Evolutionary conservation across 1,284 basidiomycete genomes (phyloP), one percentile per base, ranked within the genome.

Genomic region (Peniophora sp.): DNA sequence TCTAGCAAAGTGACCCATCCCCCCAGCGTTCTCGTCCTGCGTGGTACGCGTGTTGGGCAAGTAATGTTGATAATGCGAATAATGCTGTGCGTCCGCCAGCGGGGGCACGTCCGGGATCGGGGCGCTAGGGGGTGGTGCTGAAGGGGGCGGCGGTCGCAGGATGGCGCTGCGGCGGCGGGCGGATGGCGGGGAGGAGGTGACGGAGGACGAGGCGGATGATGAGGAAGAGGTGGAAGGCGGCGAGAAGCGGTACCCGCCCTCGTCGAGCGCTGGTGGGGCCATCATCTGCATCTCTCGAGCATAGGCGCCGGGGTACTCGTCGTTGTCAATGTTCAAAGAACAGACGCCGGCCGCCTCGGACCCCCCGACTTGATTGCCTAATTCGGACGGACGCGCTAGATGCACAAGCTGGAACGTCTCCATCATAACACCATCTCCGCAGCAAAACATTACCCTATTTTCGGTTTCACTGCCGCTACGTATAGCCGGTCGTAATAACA

Each of bases 111-210:
- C 80, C 44, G 85, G 85, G 54, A 88, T 86, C 50, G 85, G 86
- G 56, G 79, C 75, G 59, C 70, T 79, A n/a, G 85, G 85, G 34
- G 85, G 85, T n/a, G 85, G 85, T 2, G 69, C 81, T 35, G 81
- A 75, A 12, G 85, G 83, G 47, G 80, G 76, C 27, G 71, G 69
- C 59, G 78, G 73, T n/a, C 78, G 76, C 47, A 77, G 80, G 47
- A 80, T 78, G 22, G 84, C 86, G 58, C 85, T 82, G 54, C 86
- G 79, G 50, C 83, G 77, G 53, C 75, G 73, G 10, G 23, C n/a
- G 23, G 70, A 61, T 53, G 72, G 52, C 17, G 71, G 53, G 50
- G 63, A 55, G 6, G 65, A 44, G 39, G 58, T 14, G 36, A 52
- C 61, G 55, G 53, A 61, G 57, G 58, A 69, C 66, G 50, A 41